Evolutionary conservation across 2,329 filamentous ascomycete genomes (phyloP).

Genomic region (Bipolaris cookei): DNA sequence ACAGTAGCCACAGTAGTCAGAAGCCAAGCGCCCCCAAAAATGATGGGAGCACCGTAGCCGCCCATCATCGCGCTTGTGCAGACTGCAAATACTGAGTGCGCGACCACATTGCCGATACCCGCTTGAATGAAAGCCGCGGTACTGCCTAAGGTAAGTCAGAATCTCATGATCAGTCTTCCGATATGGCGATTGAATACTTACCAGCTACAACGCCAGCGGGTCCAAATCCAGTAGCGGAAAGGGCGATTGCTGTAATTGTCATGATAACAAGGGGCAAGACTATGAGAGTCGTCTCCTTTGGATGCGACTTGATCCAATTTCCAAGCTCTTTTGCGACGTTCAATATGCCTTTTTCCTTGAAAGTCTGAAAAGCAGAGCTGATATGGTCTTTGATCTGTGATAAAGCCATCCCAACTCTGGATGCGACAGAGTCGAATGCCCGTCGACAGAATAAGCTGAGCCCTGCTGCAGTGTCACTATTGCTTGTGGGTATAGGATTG

Average conservation of each 20-base stretch:
- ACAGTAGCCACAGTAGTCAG: background rate
- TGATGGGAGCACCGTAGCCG: slow-evolving; percentile 24
- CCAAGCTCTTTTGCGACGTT: background rate
- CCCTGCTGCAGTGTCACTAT: background rate
- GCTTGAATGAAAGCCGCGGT: slow-evolving; percentile 33
- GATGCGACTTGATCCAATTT: slow-evolving; percentile 10
- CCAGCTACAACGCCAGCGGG: slow-evolving; percentile 7
- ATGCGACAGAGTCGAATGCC: background rate
- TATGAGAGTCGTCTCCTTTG: slow-evolving; percentile 9
- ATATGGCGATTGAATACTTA: background rate
- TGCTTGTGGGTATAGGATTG: background rate
- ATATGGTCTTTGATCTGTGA: background rate
- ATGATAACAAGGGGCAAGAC: slow-evolving; percentile 9
- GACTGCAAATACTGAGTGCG: slow-evolving; percentile 28
- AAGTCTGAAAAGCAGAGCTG: background rate
- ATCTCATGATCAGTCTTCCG: too few species aligned
- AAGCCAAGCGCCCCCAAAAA: slow-evolving; percentile 14
- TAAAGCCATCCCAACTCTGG: background rate
- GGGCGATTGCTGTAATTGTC: slow-evolving; percentile 1
- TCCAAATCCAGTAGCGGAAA: slow-evolving; percentile 12
- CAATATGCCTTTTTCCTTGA: background rate
- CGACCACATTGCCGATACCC: slow-evolving; percentile 26
- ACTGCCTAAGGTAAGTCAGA: slow-evolving; percentile 23
- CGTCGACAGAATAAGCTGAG: background rate
- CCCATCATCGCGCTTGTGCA: slow-evolving; percentile 37